phyloP scores from a whole-genome alignment of 2,329 filamentous ascomycete species.

The Colletotrichum chlorophyti region DNA sequence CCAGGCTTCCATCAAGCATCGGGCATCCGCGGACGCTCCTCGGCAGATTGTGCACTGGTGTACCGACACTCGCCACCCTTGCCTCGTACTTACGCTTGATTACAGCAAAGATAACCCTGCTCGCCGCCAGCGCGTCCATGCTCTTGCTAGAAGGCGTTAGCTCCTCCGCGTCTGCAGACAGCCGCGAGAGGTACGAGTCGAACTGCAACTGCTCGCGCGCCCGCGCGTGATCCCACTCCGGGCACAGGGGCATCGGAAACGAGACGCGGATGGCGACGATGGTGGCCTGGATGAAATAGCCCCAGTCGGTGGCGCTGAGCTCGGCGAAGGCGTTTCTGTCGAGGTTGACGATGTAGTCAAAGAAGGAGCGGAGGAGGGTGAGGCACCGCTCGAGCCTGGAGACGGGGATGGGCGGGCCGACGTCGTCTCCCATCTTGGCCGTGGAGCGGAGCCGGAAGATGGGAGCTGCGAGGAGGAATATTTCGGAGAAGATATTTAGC shows the following conservation, averaged over 20 bases:
- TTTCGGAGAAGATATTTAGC: slow-evolving; percentile 38
- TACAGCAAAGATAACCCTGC: slow-evolving; percentile 52
- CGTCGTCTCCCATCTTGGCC: slow-evolving; percentile 22
- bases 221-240: slow-evolving; percentile 41
- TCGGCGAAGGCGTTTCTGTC: slow-evolving; percentile 40
- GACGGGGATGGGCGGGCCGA: slow-evolving; percentile 25
- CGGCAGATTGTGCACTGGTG: slow-evolving; percentile 29
- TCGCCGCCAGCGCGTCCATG: slow-evolving; percentile 52
- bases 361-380: slow-evolving; percentile 36
- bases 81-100: slow-evolving; percentile 54
- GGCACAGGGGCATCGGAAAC: slow-evolving; percentile 48
- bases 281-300: slow-evolving; percentile 46
- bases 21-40: slow-evolving; percentile 47
- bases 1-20: slow-evolving; percentile 58
- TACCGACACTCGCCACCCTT: slow-evolving; percentile 43
- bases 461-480: slow-evolving; percentile 49
- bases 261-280: slow-evolving; percentile 55
- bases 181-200: slow-evolving; percentile 43
- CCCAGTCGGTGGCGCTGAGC: slow-evolving; percentile 52
- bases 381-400: slow-evolving; percentile 33
- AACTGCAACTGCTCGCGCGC: slow-evolving; percentile 49
- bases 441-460: slow-evolving; percentile 9
- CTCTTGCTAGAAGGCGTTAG: slow-evolving; percentile 35
- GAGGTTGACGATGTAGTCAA: slow-evolving; percentile 40
- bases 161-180: slow-evolving; percentile 38